Percentiles rank a stretch among this genome's conserved stretches.
Evolutionary conservation across 1,284 basidiomycete genomes (phyloP).

Genomic region (Sphaerobolus stellatus): DNA sequence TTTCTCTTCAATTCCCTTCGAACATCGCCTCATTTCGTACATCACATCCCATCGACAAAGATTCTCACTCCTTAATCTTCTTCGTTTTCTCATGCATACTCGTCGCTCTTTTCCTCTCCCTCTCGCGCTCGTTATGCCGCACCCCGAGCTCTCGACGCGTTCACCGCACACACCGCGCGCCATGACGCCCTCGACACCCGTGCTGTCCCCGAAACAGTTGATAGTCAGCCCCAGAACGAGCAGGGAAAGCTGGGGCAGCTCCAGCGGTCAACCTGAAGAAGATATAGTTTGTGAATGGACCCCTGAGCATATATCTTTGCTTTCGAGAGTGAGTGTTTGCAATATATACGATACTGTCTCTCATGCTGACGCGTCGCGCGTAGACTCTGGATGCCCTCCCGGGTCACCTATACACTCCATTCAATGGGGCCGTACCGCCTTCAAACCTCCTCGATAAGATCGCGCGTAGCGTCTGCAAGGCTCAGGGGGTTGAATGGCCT

Average conservation of each 20-base stretch:
- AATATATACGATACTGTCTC: no score
- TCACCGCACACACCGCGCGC: conserved; percentile 51
- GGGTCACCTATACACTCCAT: conserved; percentile 76
- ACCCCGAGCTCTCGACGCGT: conserved; percentile 47
- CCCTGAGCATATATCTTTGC: conserved; percentile 62
- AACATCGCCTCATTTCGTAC: no score
- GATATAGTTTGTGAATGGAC: conserved; percentile 72
- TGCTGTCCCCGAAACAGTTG: conserved; percentile 44
- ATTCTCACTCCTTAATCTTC: no score
- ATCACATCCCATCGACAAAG: no score
- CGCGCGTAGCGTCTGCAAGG: conserved; percentile 65
- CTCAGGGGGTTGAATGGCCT: conserved; percentile 77
- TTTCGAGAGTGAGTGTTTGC: conserved; percentile 66
- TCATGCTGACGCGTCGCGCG: conserved; percentile 7
- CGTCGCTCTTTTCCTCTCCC: no score
- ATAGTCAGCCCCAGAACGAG: conserved; percentile 62
- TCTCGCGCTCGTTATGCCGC: conserved; percentile 55
- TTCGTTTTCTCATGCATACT: no score
- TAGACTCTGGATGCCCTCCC: conserved; percentile 80
- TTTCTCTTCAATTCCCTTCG: no score
- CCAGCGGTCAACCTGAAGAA: conserved; percentile 57
- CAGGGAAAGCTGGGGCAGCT: conserved; percentile 80
- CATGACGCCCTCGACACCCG: conserved; percentile 33
- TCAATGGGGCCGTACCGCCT: conserved; percentile 75
- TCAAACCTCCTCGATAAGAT: conserved; percentile 82